These are phyloP conservation scores for Lachancea waltii DNA, from an alignment of 805 yeast genomes.

Conservation along the genomic window DNA sequence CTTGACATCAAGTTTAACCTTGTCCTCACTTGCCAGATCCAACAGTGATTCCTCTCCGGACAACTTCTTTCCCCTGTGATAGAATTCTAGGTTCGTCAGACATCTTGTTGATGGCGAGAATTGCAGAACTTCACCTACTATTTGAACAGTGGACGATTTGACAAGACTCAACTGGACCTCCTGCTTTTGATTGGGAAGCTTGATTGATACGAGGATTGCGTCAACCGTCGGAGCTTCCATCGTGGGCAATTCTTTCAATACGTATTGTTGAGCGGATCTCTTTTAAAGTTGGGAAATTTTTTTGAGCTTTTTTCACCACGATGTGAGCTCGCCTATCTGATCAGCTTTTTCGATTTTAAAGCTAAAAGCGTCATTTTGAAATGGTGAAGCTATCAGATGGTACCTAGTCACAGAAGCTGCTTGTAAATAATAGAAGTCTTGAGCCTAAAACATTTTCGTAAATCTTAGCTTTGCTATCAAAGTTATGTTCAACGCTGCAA, in stretches of 20 bases:
- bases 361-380: too few relatives aligned
- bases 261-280: conserved; percentile 4
- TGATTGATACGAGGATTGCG: conserved; percentile 18
- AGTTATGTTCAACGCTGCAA: too few relatives aligned
- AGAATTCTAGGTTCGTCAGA: conserved; percentile 26
- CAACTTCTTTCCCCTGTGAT: conserved; percentile 14
- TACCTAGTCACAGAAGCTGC: too few relatives aligned
- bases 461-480: too few relatives aligned
- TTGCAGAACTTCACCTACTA: conserved; percentile 23
- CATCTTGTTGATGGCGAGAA: conserved; percentile 25
- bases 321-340: too few relatives aligned
- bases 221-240: conserved; percentile 2
- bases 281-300: neutral
- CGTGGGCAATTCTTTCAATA: conserved; percentile 8
- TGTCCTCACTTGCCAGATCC: conserved; percentile 13
- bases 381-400: too few relatives aligned
- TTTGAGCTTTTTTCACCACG: neutral
- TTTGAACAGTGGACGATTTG: conserved; percentile 24
- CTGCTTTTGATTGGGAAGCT: conserved; percentile 14
- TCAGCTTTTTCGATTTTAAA: too few relatives aligned
- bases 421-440: too few relatives aligned
- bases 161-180: conserved; percentile 21
- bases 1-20: conserved; percentile 16
- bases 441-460: too few relatives aligned
- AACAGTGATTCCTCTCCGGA: conserved; percentile 17